Percentiles rank a stretch among this genome's conserved stretches.
These are phyloP conservation scores for Rhododendron ovatum DNA, from an alignment of 148 eudicot species.

Conservation along the genomic window DNA sequence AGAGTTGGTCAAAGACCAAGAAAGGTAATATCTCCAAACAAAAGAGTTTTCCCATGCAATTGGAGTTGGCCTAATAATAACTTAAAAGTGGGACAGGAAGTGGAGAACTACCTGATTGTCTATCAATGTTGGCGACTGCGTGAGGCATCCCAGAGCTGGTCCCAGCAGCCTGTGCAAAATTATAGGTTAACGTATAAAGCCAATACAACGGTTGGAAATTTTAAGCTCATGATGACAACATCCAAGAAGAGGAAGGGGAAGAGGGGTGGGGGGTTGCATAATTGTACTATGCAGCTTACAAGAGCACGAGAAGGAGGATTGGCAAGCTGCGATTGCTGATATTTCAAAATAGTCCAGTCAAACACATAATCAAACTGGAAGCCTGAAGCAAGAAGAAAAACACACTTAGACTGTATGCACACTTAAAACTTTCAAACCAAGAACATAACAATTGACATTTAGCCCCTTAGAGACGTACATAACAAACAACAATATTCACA, in stretches of 20 bases:
- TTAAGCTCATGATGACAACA: background rate
- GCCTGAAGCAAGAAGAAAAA: slow-evolving; percentile 38
- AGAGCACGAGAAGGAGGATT: slow-evolving; percentile 70
- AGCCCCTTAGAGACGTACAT: background rate
- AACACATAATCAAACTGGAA: slow-evolving; percentile 65
- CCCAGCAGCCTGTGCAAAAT: slow-evolving; percentile 64
- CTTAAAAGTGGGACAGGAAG: background rate
- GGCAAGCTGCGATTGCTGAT: slow-evolving; percentile 65
- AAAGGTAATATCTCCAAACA: background rate
- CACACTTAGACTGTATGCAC: background rate
- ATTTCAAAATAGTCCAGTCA: slow-evolving; percentile 56
- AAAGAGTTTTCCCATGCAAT: background rate
- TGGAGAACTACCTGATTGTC: slow-evolving; percentile 52
- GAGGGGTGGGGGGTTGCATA: background rate
- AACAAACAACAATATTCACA: slow-evolving; percentile 11
- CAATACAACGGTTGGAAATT: background rate
- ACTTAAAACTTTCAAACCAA: background rate
- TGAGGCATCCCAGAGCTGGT: slow-evolving; percentile 79
- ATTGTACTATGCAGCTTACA: slow-evolving; percentile 36
- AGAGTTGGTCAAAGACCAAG: background rate
- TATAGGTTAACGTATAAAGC: background rate
- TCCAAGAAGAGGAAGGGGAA: background rate
- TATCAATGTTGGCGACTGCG: slow-evolving; percentile 39
- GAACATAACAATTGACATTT: background rate
- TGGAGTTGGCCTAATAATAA: background rate